phyloP scores from a whole-genome alignment of 805 yeast species.

The Yamadazyma phyllophila region DNA sequence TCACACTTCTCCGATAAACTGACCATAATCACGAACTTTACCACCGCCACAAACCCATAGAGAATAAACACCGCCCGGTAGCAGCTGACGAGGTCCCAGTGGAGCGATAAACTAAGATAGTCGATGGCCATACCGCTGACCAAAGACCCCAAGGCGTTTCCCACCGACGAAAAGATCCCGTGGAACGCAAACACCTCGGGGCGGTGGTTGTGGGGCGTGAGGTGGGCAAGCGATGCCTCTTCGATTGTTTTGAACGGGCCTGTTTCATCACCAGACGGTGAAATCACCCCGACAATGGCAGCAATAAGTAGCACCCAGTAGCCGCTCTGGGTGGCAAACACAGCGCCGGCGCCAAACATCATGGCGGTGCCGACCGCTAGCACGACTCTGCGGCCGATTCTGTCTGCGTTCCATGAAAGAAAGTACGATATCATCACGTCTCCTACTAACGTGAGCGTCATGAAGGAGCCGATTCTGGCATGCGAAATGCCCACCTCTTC shows the following conservation, averaged over 20 bases:
- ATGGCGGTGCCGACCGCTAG: slow-evolving; percentile 61
- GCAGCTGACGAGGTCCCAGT: slow-evolving; percentile 37
- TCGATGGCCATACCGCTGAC: slow-evolving; percentile 60
- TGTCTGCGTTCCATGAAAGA: slow-evolving; percentile 76
- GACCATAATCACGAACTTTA: slow-evolving; percentile 51
- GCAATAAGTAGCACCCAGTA: slow-evolving; percentile 59
- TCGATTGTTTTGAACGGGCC: slow-evolving; percentile 89
- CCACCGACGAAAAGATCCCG: slow-evolving; percentile 64
- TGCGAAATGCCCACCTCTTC: slow-evolving; percentile 54
- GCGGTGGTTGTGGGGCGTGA: slow-evolving; percentile 61
- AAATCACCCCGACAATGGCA: slow-evolving; percentile 80
- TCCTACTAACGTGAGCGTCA: slow-evolving; percentile 78
- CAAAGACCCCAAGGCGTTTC: slow-evolving; percentile 73
- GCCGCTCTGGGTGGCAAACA: slow-evolving; percentile 56
- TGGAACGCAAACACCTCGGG: slow-evolving; percentile 77
- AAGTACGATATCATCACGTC: slow-evolving; percentile 70
- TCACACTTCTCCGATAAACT: slow-evolving; percentile 57
- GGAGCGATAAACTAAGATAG: slow-evolving; percentile 27
- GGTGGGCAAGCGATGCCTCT: slow-evolving; percentile 77
- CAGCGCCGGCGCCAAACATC: slow-evolving; percentile 67
- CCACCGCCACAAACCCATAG: slow-evolving; percentile 53
- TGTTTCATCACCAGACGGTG: slow-evolving; percentile 87
- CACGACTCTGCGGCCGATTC: slow-evolving; percentile 63
- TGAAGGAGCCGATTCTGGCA: slow-evolving; percentile 66
- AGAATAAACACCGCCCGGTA: slow-evolving; percentile 57